Evolutionary conservation across 2,329 filamentous ascomycete genomes (phyloP), one percentile per base, ranked within the genome.

Genomic region (Fusarium sp.): DNA sequence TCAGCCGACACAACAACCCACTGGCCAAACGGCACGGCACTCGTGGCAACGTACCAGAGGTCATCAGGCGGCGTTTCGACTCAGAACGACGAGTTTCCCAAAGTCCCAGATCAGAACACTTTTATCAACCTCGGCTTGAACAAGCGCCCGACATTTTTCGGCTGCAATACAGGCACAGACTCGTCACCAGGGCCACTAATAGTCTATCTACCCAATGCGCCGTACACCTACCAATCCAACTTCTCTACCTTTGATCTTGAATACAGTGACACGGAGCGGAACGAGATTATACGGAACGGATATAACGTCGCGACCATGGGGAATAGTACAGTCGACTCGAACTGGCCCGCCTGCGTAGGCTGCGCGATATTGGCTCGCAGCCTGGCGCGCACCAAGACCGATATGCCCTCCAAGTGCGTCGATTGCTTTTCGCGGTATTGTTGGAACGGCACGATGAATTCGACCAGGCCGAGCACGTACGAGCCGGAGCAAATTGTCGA

Each of bases 181-280:
- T 52, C 47, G 18, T 56, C 63, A 16, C 56, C 80, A 1, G 83
- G 87, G 0, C 93, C 94, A 0, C 81, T 97, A 1, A 85, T 97
- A 59, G 92, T 97, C 66, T 98, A 98, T 84, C 79, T 98, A 14
- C 94, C 95, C 67, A 97, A 97, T 80, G 85, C 91, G 5, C 94
- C 94, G 0, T 97, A 95, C 82, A 89, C 91, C 18, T 88, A 87
- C 77, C 82, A 86, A 72, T 92, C 91, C 80, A 98, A 98, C 84
- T 86, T 92, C 3, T 92, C 91, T 1, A 97, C 95, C 22, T 95
- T 92, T 80, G 86, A 90, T 66, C 85, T 90, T 6, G 82, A 83
- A 14, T 95, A 95, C 86, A 86, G 87, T 18, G 84, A 89, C 77
- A 82, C 78, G 1, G 83, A 94, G 81, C 91, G 95, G 68, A 89